Base-by-base conservation (phyloP, 202 grass and related monocot genomes). In the Carex sylvatica region DNA sequence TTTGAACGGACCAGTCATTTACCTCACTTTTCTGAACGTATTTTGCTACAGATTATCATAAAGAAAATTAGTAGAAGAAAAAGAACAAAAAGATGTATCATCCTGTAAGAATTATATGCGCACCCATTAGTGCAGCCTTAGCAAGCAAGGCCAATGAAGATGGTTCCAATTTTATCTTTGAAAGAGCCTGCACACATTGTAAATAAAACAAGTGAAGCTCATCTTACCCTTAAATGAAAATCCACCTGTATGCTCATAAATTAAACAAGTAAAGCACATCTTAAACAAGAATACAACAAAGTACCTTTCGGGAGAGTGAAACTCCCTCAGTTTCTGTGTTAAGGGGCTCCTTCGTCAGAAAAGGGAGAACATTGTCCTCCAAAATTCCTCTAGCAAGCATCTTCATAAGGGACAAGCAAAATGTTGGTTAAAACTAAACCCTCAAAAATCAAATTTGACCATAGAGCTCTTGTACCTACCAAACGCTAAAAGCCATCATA, bases 381-480 rank as follows among this genome's bases (percentile, higher is more conserved):
- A 98, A 55, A 62, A 95, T 91, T 86, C 92, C 91, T 90, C 89
- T 98, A 61, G 95, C 87, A 88, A 98, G 95, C 95, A 98, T 98
- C 95, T 98, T 84, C 22, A 55, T 59, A 58, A 2, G 76, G 46
- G n/a, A 49, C 26, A 83, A 61, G 70, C 47, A 83, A 83, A 72
- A 20, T 71, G 59, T 79, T 70, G 83, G 62, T 68, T 44, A 46
- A 78, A 67, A 33, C 30, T 51, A 54, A 82, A n/a, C 61, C 2
- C 44, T 76, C 22, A 76, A 53, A 46, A 20, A 20, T 54, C 49
- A 42, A 40, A 69, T 69, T 42, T 9, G 65, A 19, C 65, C 30
- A 40, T 42, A 69, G 65, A 69, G 65, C 6, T 69, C 16, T 69
- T 40, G 6, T 42, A 69, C 31, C 65, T 69, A 40, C 33, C 33